Conservation (phyloP, 2,329 filamentous ascomycete species). For the Epichloe baconii region DNA sequence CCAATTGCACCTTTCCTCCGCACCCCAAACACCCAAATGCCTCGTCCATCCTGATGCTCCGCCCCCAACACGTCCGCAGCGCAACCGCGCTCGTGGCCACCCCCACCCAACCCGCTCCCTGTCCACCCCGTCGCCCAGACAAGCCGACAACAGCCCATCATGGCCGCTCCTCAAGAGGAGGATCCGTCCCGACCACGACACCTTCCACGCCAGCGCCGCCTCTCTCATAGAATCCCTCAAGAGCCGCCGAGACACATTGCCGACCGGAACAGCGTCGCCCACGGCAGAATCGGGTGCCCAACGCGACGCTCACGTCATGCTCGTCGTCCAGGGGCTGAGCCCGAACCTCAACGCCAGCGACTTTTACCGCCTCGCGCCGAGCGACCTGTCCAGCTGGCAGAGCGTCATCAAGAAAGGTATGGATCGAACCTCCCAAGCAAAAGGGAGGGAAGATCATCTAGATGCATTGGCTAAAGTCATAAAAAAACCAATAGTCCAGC, state of each 20-base stretch:
- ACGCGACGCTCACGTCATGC: constrained; percentile 17
- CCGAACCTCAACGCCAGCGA: constrained; percentile 51
- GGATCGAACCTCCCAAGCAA: not conserved
- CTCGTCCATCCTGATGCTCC: constrained; percentile 14
- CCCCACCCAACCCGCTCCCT: not conserved
- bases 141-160: not conserved
- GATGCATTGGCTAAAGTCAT: not conserved
- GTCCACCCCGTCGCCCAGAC: not conserved
- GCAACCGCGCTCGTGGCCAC: constrained; percentile 10
- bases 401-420: constrained; percentile 45
- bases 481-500: constrained; percentile 34
- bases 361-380: constrained; percentile 54
- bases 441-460: not conserved
- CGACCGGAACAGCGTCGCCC: not conserved
- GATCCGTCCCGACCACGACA: not conserved
- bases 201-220: not conserved
- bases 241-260: not conserved
- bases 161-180: constrained; percentile 6
- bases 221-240: not conserved
- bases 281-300: not conserved
- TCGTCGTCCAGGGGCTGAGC: constrained; percentile 47
- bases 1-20: not conserved
- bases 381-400: constrained; percentile 56
- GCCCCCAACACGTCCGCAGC: constrained; percentile 15
- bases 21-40: not conserved